Conservation (phyloP, 2,329 filamentous ascomycete species). For the Xenoacremonium recifei region DNA sequence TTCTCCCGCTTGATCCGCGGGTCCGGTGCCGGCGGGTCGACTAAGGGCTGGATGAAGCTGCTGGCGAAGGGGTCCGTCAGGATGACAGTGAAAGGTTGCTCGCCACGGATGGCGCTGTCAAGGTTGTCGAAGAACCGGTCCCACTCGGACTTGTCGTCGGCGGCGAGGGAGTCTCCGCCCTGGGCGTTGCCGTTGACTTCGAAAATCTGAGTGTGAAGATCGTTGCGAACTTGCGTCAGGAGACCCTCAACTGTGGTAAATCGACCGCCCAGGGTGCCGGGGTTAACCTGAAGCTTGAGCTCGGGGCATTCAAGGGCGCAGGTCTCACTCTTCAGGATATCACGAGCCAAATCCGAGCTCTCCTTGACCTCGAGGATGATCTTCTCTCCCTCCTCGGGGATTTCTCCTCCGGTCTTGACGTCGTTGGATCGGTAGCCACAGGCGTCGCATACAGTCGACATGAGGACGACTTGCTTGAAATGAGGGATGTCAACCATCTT, state of each 20-base stretch:
- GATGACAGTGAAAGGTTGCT: conserved; percentile 77
- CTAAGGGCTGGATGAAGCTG: conserved; percentile 90
- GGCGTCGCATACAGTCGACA: conserved; percentile 87
- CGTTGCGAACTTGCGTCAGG: conserved; percentile 86
- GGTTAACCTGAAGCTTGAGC: conserved; percentile 82
- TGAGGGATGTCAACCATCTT: conserved; percentile 98
- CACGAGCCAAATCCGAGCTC: conserved; percentile 74
- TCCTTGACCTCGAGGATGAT: conserved; percentile 74
- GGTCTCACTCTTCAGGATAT: conserved; percentile 95
- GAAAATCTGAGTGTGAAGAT: conserved; percentile 86
- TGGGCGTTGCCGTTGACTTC: conserved; percentile 61
- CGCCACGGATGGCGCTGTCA: conserved; percentile 74
- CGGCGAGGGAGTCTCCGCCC: conserved; percentile 76
- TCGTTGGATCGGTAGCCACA: conserved; percentile 96
- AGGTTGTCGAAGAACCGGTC: conserved; percentile 75
- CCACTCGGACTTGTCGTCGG: conserved; percentile 70
- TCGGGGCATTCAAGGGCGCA: conserved; percentile 86
- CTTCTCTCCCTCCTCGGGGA: conserved; percentile 80
- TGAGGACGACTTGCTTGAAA: conserved; percentile 96
- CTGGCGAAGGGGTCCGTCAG: conserved; percentile 86
- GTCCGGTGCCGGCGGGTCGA: conserved; percentile 68
- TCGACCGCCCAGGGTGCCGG: conserved; percentile 89
- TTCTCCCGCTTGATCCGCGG: conserved; percentile 78
- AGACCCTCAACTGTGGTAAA: conserved; percentile 97
- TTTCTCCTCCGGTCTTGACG: conserved; percentile 93